phyloP scores from a whole-genome alignment of 208 protist species.

The Acanthamoeba sp. region DNA sequence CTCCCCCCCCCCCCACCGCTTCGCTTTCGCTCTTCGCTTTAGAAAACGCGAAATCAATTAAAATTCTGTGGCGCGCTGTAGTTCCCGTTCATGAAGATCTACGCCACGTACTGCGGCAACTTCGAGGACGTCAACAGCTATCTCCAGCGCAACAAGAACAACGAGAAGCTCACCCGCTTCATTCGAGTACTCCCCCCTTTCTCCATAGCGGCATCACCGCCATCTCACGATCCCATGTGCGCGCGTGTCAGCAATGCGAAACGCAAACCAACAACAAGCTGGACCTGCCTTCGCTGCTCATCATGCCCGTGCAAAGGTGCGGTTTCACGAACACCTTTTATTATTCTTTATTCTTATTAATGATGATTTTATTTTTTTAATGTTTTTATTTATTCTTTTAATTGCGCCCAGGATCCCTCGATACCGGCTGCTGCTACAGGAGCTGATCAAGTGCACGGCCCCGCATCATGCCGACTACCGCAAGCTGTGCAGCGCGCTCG shows the following conservation, averaged over 20 bases:
- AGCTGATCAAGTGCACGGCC: conserved; percentile 50
- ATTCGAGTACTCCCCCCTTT: not conserved
- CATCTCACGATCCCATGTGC: not conserved
- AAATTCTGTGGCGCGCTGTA: too few species aligned
- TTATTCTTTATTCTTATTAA: too few species aligned
- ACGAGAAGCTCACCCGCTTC: conserved; percentile 40
- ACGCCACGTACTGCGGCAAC: conserved; percentile 50
- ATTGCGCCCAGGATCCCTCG: not conserved
- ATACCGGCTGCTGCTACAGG: conserved; percentile 33
- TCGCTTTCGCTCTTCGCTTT: not conserved
- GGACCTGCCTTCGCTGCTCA: conserved; percentile 46
- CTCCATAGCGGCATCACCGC: not conserved
- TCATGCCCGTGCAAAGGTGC: conserved; percentile 55
- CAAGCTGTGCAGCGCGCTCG: conserved; percentile 33
- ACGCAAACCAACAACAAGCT: not conserved
- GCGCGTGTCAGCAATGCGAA: conserved; percentile 38
- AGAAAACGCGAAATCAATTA: too few species aligned
- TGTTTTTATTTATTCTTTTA: too few species aligned
- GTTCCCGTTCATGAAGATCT: conserved; percentile 69
- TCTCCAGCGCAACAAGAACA: conserved; percentile 53
- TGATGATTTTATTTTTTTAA: too few species aligned
- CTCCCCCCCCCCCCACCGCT: not conserved
- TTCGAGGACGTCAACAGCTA: conserved; percentile 63
- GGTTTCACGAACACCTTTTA: too few species aligned
- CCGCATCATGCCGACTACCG: conserved; percentile 56